Evolutionary conservation across 2,329 filamentous ascomycete species (phyloP).

Genomic region (Alternaria burnsii): DNA sequence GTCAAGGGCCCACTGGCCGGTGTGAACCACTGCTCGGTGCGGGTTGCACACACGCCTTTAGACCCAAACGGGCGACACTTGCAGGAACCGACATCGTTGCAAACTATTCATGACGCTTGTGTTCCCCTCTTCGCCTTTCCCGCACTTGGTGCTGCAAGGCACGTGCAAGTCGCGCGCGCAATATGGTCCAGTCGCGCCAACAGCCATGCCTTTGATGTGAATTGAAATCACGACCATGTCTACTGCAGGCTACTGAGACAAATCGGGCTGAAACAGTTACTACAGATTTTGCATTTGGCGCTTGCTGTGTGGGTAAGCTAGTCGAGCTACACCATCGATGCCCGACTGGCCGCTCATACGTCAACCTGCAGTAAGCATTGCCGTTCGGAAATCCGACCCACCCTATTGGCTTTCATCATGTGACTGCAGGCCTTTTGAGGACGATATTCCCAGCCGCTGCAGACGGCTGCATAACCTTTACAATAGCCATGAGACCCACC

Average conservation of each 20-base stretch:
- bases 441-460: slow-evolving; percentile 4
- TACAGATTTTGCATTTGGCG: slow-evolving; percentile 20
- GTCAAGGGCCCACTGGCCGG: slow-evolving; percentile 27
- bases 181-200: slow-evolving; percentile 8
- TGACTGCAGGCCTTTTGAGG: slow-evolving; percentile 18
- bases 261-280: slow-evolving; percentile 32
- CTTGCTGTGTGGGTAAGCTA: slow-evolving; percentile 25
- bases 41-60: slow-evolving; percentile 37
- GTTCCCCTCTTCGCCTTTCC: slow-evolving; percentile 26
- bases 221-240: slow-evolving; percentile 8
- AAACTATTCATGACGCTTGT: slow-evolving; percentile 30
- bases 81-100: slow-evolving; percentile 38
- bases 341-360: slow-evolving; percentile 30
- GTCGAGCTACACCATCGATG: slow-evolving; percentile 19
- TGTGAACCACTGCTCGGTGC: slow-evolving; percentile 36
- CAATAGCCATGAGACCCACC: neutral
- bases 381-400: slow-evolving; percentile 12
- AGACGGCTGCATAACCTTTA: slow-evolving; percentile 1
- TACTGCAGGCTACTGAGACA: slow-evolving; percentile 18
- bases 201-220: slow-evolving; percentile 13
- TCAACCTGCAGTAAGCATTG: slow-evolving; percentile 36
- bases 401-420: slow-evolving; percentile 28
- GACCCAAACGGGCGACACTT: slow-evolving; percentile 41
- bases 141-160: slow-evolving; percentile 31
- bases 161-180: slow-evolving; percentile 30